phyloP scores from a whole-genome alignment of 129 eudicot species.

The Chrysanthemum lavandulifolium region DNA sequence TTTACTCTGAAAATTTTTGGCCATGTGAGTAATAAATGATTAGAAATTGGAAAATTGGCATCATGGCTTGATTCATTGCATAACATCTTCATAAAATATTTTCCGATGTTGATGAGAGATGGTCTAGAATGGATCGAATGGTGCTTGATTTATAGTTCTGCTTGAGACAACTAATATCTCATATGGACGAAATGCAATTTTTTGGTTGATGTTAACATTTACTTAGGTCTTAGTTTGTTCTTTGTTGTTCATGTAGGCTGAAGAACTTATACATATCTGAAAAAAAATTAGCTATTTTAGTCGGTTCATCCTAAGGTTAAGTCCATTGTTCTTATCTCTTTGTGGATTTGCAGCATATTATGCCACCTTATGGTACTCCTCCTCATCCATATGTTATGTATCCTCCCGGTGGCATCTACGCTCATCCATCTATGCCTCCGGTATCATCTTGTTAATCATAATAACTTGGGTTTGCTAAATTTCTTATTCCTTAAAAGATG shows the following conservation, averaged over 20 bases:
- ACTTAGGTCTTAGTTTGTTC: too few species aligned
- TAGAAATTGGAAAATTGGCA: neutral
- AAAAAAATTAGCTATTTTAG: conserved; percentile 6
- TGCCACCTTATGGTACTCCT: conserved; percentile 99
- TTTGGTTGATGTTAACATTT: too few species aligned
- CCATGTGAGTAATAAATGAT: neutral
- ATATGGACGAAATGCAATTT: neutral
- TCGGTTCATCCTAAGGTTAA: neutral
- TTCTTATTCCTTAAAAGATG: neutral
- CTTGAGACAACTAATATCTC: neutral
- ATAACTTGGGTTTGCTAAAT: neutral
- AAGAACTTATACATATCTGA: neutral
- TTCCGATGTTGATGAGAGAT: neutral
- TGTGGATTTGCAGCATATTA: conserved; percentile 67
- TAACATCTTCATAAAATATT: neutral
- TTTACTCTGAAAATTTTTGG: too few species aligned
- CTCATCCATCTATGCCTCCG: conserved; percentile 98
- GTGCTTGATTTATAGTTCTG: neutral
- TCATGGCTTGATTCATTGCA: neutral
- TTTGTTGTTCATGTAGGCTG: too few species aligned
- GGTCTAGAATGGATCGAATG: neutral
- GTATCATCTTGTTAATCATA: conserved; percentile 40
- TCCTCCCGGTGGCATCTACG: conserved; percentile 97
- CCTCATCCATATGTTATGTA: conserved; percentile 99
- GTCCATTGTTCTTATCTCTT: conserved; percentile 26